A percentile compares a stretch with the other conserved stretches of the same genome.
Conservation (phyloP, 768 basidiomycete species). For the Phallus indusiatus region DNA sequence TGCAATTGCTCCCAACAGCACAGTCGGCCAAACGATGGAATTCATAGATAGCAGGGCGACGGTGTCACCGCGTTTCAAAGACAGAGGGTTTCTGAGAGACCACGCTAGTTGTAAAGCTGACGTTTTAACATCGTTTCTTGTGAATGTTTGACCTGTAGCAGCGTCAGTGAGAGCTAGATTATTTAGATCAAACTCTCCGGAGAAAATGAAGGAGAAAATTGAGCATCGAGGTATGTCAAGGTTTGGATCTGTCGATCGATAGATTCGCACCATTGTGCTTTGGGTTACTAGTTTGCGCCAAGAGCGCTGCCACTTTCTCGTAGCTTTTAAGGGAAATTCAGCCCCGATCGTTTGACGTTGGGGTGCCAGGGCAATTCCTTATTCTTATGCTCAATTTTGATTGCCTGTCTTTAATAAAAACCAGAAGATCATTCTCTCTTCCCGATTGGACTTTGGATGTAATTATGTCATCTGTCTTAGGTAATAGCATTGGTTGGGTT, state of each 20-base stretch:
- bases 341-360: too few species aligned
- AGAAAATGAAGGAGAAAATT: constrained; percentile 41
- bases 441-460: too few species aligned
- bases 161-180: constrained; percentile 61
- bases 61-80: constrained; percentile 39
- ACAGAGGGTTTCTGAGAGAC: constrained; percentile 36
- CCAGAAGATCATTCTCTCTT: too few species aligned
- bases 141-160: constrained; percentile 41
- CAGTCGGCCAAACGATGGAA: constrained; percentile 44
- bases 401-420: too few species aligned
- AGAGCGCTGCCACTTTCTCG: too few species aligned
- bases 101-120: constrained; percentile 48
- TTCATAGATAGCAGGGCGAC: constrained; percentile 65
- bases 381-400: too few species aligned
- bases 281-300: not conserved
- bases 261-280: constrained; percentile 22
- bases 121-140: constrained; percentile 43
- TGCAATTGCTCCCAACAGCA: constrained; percentile 40
- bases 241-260: constrained; percentile 34
- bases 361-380: too few species aligned
- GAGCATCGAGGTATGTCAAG: constrained; percentile 32
- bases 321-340: too few species aligned
- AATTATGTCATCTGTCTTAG: too few species aligned
- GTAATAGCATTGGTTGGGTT: too few species aligned
- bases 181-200: constrained; percentile 17